These are phyloP conservation scores for Nematodospora valgi DNA, from an alignment of 805 yeast genomes.

Conservation along the genomic window DNA sequence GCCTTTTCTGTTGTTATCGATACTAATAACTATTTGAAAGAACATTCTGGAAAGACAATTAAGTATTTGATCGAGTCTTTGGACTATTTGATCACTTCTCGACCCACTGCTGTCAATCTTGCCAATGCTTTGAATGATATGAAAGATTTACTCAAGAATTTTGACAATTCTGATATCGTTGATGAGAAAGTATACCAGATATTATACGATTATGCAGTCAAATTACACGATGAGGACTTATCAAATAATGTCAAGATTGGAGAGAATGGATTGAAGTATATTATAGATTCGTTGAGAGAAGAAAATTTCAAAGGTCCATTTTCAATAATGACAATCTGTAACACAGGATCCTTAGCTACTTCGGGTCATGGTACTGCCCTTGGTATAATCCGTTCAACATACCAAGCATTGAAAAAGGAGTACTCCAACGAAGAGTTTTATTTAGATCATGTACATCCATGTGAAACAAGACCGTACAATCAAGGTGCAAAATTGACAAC, in stretches of 20 bases:
- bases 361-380: conserved; percentile 97
- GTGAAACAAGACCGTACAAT: conserved; percentile 95
- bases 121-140: conserved; percentile 67
- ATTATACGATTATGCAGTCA: conserved; percentile 45
- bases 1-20: conserved; percentile 82
- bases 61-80: conserved; percentile 45
- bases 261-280: conserved; percentile 72
- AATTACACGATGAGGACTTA: conserved; percentile 71
- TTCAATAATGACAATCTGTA: conserved; percentile 87
- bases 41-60: conserved; percentile 19
- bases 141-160: conserved; percentile 24
- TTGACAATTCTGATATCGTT: conserved; percentile 14
- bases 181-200: conserved; percentile 21
- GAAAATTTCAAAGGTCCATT: conserved; percentile 61
- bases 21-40: conserved; percentile 27
- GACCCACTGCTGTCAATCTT: conserved; percentile 96
- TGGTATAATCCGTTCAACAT: conserved; percentile 79
- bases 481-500: conserved; percentile 95
- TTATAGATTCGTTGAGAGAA: conserved; percentile 40
- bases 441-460: conserved; percentile 72
- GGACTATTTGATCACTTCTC: conserved; percentile 64
- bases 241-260: conserved; percentile 79
- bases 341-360: conserved; percentile 95
- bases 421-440: conserved; percentile 34
- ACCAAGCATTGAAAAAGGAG: conserved; percentile 39